Conservation (phyloP, 768 basidiomycete genomes). For the Crepidotus variabilis region DNA sequence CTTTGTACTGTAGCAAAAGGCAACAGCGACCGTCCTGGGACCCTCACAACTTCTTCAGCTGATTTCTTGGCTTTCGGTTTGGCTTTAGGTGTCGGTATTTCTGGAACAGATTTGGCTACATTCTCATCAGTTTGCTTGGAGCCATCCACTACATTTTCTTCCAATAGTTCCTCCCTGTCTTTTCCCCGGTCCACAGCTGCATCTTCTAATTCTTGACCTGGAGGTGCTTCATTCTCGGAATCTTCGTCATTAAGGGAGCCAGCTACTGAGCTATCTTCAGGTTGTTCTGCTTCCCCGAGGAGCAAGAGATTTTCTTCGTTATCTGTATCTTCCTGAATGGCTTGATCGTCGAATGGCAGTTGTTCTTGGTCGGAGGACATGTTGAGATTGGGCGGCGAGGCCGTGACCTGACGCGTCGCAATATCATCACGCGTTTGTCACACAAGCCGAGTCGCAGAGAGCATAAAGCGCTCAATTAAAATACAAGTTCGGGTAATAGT, state of each 20-base stretch:
- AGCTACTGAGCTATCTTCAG: too few species aligned
- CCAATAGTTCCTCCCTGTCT: background rate
- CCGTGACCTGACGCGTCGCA: background rate
- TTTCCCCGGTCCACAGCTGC: background rate
- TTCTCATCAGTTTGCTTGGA: background rate
- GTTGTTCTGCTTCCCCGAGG: too few species aligned
- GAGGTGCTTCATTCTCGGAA: background rate
- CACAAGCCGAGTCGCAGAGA: too few species aligned
- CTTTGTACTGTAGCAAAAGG: slow-evolving; percentile 78
- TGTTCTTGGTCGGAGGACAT: slow-evolving; percentile 2
- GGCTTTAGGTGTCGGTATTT: background rate
- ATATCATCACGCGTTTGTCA: background rate
- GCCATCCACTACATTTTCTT: background rate
- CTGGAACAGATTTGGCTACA: background rate
- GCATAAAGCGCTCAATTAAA: background rate
- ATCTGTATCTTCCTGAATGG: background rate
- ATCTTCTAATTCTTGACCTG: slow-evolving; percentile 1
- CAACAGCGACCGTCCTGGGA: slow-evolving; percentile 65
- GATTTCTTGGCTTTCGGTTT: background rate
- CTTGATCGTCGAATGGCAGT: background rate
- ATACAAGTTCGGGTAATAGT: background rate
- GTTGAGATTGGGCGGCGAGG: background rate
- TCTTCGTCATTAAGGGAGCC: background rate
- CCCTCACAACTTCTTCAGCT: slow-evolving; percentile 15
- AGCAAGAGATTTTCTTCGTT: background rate